These are phyloP conservation scores for Tylopilus sp. DNA, from an alignment of 768 basidiomycete genomes.

Conservation along the genomic window DNA sequence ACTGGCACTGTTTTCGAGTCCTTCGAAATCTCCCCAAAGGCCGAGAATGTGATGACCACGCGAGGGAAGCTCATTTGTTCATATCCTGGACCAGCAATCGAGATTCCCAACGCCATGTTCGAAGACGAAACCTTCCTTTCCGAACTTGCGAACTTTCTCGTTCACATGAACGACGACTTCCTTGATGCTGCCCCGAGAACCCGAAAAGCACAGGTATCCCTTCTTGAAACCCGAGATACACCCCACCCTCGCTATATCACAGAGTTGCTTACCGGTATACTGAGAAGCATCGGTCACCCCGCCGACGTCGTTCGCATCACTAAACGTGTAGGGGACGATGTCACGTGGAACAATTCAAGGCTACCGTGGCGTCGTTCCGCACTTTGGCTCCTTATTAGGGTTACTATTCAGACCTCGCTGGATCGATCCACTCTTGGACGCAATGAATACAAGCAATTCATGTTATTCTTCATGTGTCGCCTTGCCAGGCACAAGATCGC, in stretches of 20 bases:
- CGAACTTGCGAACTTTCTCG: slow-evolving; percentile 39
- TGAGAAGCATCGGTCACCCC: slow-evolving; percentile 36
- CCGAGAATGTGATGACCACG: slow-evolving; percentile 33
- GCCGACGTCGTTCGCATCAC: slow-evolving; percentile 27
- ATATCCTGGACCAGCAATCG: slow-evolving; percentile 45
- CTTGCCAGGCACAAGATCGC: slow-evolving; percentile 11
- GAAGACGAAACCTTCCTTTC: slow-evolving; percentile 28
- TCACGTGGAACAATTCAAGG: slow-evolving; percentile 37
- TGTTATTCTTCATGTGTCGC: slow-evolving; percentile 28
- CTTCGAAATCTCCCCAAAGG: slow-evolving; percentile 43
- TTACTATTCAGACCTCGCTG: slow-evolving; percentile 41
- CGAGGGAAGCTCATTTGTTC: slow-evolving; percentile 43
- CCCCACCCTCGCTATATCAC: slow-evolving; percentile 47
- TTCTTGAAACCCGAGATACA: slow-evolving; percentile 39
- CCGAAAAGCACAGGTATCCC: slow-evolving; percentile 35
- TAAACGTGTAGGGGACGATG: slow-evolving; percentile 48
- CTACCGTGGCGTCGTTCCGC: slow-evolving; percentile 50
- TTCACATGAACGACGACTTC: slow-evolving; percentile 30
- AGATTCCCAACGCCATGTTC: slow-evolving; percentile 30
- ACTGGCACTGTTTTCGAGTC: slow-evolving; percentile 37
- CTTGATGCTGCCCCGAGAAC: slow-evolving; percentile 35
- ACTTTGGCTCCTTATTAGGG: slow-evolving; percentile 48
- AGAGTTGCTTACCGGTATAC: slow-evolving; percentile 45
- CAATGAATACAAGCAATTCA: slow-evolving; percentile 32
- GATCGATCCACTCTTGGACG: slow-evolving; percentile 10